Percentiles rank a stretch among this genome's conserved stretches.
phyloP scores from a whole-genome alignment of 441 rosid genomes.

The Cnidoscolus chayamansa region DNA sequence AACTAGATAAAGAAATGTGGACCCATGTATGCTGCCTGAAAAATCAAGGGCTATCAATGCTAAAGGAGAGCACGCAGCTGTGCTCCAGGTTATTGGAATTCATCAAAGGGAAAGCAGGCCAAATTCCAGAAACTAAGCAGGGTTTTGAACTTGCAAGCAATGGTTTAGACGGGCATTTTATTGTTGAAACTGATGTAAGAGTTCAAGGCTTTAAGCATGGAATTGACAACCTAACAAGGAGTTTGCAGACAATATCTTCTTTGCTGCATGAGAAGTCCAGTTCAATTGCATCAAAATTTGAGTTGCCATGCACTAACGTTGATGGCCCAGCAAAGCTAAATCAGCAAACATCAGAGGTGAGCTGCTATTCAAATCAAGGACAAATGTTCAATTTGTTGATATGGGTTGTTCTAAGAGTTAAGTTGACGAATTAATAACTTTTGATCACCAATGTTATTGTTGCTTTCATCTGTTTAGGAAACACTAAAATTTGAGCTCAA shows the following conservation, averaged over 20 bases:
- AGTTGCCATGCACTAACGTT: constrained; percentile 23
- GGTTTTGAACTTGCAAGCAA: constrained; percentile 31
- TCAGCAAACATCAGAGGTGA: constrained; percentile 55
- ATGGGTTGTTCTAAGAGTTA: neutral
- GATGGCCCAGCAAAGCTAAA: constrained; percentile 33
- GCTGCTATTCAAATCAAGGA: neutral
- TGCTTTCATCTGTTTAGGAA: constrained; percentile 40
- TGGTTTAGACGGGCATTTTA: constrained; percentile 64
- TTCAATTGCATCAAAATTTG: constrained; percentile 38
- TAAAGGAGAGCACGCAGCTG: constrained; percentile 56
- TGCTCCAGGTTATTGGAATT: constrained; percentile 65
- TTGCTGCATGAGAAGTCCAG: constrained; percentile 63
- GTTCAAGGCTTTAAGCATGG: constrained; percentile 66
- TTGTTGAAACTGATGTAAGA: constrained; percentile 71
- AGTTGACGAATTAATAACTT: constrained; percentile 1
- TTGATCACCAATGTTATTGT: neutral
- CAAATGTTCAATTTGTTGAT: neutral
- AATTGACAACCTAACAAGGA: constrained; percentile 65
- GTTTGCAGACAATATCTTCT: constrained; percentile 63
- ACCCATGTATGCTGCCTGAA: constrained; percentile 62
- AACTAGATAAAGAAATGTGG: constrained; percentile 71
- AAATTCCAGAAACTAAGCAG: constrained; percentile 44
- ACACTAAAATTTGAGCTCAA: constrained; percentile 53
- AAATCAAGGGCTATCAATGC: constrained; percentile 67
- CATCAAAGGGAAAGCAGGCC: constrained; percentile 52